Conservation (phyloP, 257 asterid species). For the Lavandula angustifolia region DNA sequence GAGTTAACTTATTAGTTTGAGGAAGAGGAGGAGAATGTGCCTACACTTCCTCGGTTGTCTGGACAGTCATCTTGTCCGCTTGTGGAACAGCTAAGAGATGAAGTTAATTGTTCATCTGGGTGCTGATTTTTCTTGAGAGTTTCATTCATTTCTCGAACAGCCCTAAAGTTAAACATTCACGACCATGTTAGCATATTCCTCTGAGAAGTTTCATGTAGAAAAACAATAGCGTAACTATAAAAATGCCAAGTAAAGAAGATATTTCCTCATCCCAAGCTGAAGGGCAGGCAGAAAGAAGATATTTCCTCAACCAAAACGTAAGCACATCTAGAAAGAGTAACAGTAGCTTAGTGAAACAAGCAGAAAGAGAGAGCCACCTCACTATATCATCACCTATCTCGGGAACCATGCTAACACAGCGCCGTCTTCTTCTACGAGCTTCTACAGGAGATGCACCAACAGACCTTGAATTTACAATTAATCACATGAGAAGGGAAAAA, state of each 20-base stretch:
- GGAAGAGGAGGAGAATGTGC: slow-evolving; percentile 34
- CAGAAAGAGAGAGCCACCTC: slow-evolving; percentile 55
- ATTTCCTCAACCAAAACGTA: background rate
- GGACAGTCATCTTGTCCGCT: slow-evolving; percentile 58
- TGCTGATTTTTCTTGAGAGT: slow-evolving; percentile 58
- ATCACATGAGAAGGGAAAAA: slow-evolving; percentile 21
- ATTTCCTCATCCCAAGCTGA: slow-evolving; percentile 1
- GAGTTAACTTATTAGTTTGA: slow-evolving; percentile 10
- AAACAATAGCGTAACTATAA: slow-evolving; percentile 22
- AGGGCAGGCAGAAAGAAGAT: background rate
- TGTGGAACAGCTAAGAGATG: slow-evolving; percentile 48
- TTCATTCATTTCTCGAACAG: slow-evolving; percentile 81
- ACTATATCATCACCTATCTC: slow-evolving; percentile 95
- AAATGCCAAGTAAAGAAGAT: slow-evolving; percentile 8
- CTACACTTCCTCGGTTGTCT: slow-evolving; percentile 63
- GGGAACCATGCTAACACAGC: slow-evolving; percentile 79
- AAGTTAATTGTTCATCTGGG: slow-evolving; percentile 50
- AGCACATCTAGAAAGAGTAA: slow-evolving; percentile 31
- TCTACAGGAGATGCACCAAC: slow-evolving; percentile 87
- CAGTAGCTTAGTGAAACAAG: slow-evolving; percentile 9
- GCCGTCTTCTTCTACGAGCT: slow-evolving; percentile 77
- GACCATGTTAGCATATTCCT: slow-evolving; percentile 28
- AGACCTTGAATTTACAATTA: slow-evolving; percentile 53
- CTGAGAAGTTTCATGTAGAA: slow-evolving; percentile 22
- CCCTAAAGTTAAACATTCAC: slow-evolving; percentile 52